A percentile compares a stretch with the other conserved stretches of the same genome.
phyloP scores from a whole-genome alignment of 108 stramenopile species.

The Seminavis robusta region DNA sequence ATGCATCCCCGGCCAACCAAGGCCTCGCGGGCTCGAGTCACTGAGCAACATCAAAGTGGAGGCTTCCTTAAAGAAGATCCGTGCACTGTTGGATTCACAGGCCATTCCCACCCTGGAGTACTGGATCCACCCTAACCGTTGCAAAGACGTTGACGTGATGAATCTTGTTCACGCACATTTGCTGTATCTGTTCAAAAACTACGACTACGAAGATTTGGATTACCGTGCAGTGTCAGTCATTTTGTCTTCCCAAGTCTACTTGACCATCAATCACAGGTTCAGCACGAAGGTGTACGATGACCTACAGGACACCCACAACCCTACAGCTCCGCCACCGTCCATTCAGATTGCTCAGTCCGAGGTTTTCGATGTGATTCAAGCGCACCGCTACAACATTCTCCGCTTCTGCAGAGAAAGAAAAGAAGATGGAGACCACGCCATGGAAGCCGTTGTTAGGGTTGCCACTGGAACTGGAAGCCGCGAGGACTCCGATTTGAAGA shows the following conservation, averaged over 20 bases:
- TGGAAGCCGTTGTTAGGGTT: constrained; percentile 94
- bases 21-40: constrained; percentile 81
- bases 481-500: constrained; percentile 67
- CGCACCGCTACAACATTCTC: constrained; percentile 88
- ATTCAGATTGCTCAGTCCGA: constrained; percentile 96
- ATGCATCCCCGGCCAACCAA: constrained; percentile 71
- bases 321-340: constrained; percentile 82
- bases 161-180: constrained; percentile 96
- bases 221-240: constrained; percentile 88
- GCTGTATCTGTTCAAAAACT: constrained; percentile 95
- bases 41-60: constrained; percentile 79
- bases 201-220: constrained; percentile 89
- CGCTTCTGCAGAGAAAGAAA: constrained; percentile 88
- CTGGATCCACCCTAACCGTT: constrained; percentile 90
- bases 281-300: constrained; percentile 87
- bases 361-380: constrained; percentile 91
- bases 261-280: constrained; percentile 97
- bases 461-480: constrained; percentile 91
- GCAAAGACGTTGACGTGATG: constrained; percentile 75
- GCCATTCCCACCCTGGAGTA: constrained; percentile 94
- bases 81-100: constrained; percentile 74
- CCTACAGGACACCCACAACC: constrained; percentile 83
- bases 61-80: constrained; percentile 68
- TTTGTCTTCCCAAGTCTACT: constrained; percentile 93
- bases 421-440: constrained; percentile 81